Conservation (phyloP, 305 asterid species). For the Fraxinus velutina region DNA sequence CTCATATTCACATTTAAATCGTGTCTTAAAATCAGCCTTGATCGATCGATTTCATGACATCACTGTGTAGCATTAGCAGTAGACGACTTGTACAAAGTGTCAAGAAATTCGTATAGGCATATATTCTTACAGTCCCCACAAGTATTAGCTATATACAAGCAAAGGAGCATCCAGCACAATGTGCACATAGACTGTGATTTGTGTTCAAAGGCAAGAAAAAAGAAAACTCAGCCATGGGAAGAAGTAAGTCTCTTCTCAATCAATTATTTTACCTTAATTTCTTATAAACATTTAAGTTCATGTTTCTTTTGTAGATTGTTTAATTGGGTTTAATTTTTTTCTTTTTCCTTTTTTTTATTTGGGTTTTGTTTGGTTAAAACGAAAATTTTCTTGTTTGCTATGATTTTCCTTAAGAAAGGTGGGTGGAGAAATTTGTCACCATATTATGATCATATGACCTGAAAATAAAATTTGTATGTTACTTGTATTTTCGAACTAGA, state of each 20-base stretch:
- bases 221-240: slow-evolving; percentile 16
- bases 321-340: neutral
- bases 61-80: neutral
- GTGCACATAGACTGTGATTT: neutral
- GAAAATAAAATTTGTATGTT: neutral
- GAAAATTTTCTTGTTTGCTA: neutral
- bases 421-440: neutral
- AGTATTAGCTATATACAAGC: neutral
- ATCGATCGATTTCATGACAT: neutral
- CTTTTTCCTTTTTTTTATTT: neutral
- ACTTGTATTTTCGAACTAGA: neutral
- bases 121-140: neutral
- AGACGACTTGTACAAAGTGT: neutral
- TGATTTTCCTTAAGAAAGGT: neutral
- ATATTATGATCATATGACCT: neutral
- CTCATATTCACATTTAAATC: neutral
- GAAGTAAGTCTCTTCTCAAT: neutral
- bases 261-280: neutral
- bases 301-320: neutral
- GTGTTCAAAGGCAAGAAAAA: neutral
- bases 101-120: neutral
- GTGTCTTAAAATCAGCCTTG: neutral
- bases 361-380: neutral
- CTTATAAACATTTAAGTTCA: neutral
- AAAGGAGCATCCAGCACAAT: neutral